Evolutionary conservation across 805 yeast genomes (phyloP).

Genomic region (Hanseniaspora hatyaiensis): DNA sequence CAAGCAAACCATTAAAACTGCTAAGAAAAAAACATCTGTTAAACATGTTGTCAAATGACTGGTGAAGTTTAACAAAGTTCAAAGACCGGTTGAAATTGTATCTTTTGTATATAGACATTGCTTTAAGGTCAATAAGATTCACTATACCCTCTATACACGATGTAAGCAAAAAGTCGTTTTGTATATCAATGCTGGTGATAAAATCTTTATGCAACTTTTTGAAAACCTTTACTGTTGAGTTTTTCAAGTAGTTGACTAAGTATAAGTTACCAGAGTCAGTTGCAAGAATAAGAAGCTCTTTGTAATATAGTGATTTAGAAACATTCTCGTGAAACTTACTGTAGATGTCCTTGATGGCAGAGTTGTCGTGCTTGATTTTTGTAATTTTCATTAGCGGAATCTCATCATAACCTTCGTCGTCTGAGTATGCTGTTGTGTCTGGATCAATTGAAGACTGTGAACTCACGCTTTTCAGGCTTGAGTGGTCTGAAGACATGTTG

Average conservation of each 20-base stretch:
- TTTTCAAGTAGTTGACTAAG: not conserved
- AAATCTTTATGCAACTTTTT: conserved; percentile 2
- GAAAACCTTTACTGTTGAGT: not conserved
- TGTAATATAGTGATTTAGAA: not conserved
- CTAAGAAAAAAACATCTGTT: conserved; percentile 13
- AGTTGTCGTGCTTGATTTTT: not conserved
- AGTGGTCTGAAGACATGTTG: no score
- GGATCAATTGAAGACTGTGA: no score
- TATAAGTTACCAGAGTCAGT: not conserved
- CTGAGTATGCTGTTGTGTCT: not conserved
- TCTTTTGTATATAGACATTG: not conserved
- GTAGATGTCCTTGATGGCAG: not conserved
- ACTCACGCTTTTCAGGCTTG: no score
- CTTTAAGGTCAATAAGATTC: not conserved
- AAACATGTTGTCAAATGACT: not conserved
- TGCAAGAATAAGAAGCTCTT: not conserved
- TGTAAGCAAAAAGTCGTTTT: not conserved
- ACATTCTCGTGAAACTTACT: not conserved
- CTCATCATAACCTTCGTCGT: conserved; percentile 1
- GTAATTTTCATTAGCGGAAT: conserved; percentile 8
- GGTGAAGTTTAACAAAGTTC: conserved; percentile 13
- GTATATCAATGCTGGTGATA: not conserved
- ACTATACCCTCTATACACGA: conserved; percentile 1
- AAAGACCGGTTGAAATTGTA: conserved; percentile 13
- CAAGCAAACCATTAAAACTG: conserved; percentile 11